Percentiles rank a stretch among this genome's conserved stretches.
Evolutionary conservation across 352 stramenopile genomes (phyloP).

Genomic region (Phytopythium montanum): DNA sequence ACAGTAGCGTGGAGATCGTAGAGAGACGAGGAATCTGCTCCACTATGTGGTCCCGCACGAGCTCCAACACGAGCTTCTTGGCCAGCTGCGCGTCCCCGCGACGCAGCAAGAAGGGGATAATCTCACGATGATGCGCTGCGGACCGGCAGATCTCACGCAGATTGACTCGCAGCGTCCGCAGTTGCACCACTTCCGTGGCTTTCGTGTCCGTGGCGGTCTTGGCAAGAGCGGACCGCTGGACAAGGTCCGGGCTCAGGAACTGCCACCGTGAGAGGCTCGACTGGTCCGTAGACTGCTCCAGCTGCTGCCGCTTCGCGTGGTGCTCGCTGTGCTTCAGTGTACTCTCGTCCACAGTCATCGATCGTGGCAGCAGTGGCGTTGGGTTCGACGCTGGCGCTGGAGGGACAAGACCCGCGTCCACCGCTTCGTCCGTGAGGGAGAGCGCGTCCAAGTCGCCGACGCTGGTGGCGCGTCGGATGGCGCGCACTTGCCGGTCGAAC

Average conservation of each 20-base stretch:
- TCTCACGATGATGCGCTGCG: conserved; percentile 50
- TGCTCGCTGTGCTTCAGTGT: conserved; percentile 11
- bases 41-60: conserved; percentile 50
- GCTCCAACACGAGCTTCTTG: conserved; percentile 44
- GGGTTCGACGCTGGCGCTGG: conserved; percentile 1
- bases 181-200: conserved; percentile 33
- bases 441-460: conserved; percentile 17
- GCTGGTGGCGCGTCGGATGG: conserved; percentile 18
- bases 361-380: neutral
- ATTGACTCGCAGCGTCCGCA: conserved; percentile 73
- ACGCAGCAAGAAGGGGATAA: conserved; percentile 67
- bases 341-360: conserved; percentile 4
- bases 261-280: conserved; percentile 43
- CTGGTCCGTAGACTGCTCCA: conserved; percentile 2
- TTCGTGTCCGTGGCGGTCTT: conserved; percentile 19
- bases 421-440: neutral
- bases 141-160: conserved; percentile 50
- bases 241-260: conserved; percentile 62
- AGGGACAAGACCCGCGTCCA: neutral
- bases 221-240: conserved; percentile 26
- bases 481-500: neutral
- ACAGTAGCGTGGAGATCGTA: conserved; percentile 30
- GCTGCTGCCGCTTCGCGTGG: conserved; percentile 14
- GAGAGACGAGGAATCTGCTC: conserved; percentile 40
- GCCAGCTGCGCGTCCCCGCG: conserved; percentile 38